phyloP scores from a whole-genome alignment of 1,284 basidiomycete genomes.

The Amylostereum chailletii region DNA sequence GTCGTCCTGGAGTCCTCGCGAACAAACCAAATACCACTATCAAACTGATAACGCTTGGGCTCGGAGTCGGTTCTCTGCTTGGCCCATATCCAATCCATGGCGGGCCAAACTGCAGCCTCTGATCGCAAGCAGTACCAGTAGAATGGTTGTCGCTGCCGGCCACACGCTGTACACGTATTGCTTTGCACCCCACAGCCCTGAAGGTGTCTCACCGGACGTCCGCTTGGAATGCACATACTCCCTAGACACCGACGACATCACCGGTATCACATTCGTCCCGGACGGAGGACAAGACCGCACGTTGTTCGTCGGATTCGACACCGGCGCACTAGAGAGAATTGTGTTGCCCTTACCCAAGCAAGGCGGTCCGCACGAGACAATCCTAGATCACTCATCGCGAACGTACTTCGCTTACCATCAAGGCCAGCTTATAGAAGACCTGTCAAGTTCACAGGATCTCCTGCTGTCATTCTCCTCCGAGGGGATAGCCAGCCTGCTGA shows the following conservation, averaged over 20 bases:
- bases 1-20: constrained; percentile 35
- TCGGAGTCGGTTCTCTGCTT: constrained; percentile 43
- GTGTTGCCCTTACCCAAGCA: constrained; percentile 23
- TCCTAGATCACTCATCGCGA: constrained; percentile 12
- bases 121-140: constrained; percentile 47
- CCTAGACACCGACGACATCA: constrained; percentile 39
- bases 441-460: constrained; percentile 35
- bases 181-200: constrained; percentile 28
- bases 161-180: constrained; percentile 48
- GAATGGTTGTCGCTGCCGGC: constrained; percentile 58
- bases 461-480: constrained; percentile 49
- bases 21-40: constrained; percentile 43
- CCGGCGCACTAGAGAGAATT: constrained; percentile 47
- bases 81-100: constrained; percentile 64
- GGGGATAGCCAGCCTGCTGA: constrained; percentile 39
- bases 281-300: constrained; percentile 40
- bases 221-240: constrained; percentile 40
- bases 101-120: constrained; percentile 44
- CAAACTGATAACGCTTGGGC: constrained; percentile 51
- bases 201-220: constrained; percentile 32
- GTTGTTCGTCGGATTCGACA: constrained; percentile 52
- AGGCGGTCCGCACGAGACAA: constrained; percentile 12
- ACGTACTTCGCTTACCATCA: constrained; percentile 24
- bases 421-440: constrained; percentile 43
- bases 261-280: constrained; percentile 34